Conservation (phyloP, 345 rosid species). For the Odontarrhena argentea region DNA sequence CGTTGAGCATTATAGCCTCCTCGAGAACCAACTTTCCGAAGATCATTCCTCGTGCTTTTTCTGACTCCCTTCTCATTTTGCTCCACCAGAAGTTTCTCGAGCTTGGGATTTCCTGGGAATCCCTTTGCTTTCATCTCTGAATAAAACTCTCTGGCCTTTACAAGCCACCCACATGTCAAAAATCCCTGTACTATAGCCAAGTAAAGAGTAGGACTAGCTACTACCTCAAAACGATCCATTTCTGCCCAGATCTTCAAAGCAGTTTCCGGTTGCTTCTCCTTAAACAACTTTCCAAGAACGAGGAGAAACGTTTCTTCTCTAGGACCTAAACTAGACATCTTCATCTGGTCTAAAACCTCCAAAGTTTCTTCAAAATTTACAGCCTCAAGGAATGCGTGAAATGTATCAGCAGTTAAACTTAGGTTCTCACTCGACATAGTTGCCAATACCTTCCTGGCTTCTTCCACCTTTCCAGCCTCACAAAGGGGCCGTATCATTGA, state of each 20-base stretch:
- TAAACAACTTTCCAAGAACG: conserved; percentile 59
- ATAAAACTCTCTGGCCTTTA: conserved; percentile 61
- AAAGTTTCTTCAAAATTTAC: conserved; percentile 52
- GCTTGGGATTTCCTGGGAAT: conserved; percentile 71
- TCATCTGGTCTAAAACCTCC: conserved; percentile 65
- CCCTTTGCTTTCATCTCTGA: conserved; percentile 72
- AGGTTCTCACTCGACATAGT: conserved; percentile 59
- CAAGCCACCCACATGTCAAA: conserved; percentile 55
- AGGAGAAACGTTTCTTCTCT: conserved; percentile 59
- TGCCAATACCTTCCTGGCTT: conserved; percentile 62
- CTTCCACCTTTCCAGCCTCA: conserved; percentile 52
- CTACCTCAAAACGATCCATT: conserved; percentile 62
- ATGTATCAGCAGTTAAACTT: conserved; percentile 65
- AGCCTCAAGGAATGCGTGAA: conserved; percentile 66
- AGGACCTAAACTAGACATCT: conserved; percentile 60
- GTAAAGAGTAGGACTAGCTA: conserved; percentile 51
- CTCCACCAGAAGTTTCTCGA: conserved; percentile 57
- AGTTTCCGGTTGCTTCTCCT: conserved; percentile 59
- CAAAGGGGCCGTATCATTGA: conserved; percentile 77
- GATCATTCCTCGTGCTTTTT: conserved; percentile 32
- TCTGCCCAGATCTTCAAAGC: conserved; percentile 74
- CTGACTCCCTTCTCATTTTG: conserved; percentile 30
- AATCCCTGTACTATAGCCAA: conserved; percentile 58
- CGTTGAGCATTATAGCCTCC: conserved; percentile 24
- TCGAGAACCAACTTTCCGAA: conserved; percentile 25